Base-by-base conservation (phyloP, 2,329 filamentous ascomycete species). In the Pseudodiploospora longispora region DNA sequence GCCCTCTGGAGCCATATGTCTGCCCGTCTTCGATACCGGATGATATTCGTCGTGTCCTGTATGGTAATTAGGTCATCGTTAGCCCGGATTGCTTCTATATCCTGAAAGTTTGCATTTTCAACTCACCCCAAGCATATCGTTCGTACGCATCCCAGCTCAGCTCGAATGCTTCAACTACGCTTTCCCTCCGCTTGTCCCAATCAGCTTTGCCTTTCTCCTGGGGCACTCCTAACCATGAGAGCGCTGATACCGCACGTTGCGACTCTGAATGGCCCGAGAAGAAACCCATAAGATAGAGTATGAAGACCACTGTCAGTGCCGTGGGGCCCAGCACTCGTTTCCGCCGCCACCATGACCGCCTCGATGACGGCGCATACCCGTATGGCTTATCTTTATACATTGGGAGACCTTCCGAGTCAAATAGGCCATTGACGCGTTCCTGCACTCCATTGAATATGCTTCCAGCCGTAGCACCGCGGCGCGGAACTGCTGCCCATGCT, bases 341-440 rank as follows among this genome's bases (percentile, higher is more conserved):
- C 56, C 77, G 76, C 62, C 75, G 76, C 68, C 79, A 82, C 54
- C 78, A 65, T 31, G 78, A 72, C 41, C 72, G 72, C 49, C 73
- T 71, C 53, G 76, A 72, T 48, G 78, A 78, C 31, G 74, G 68
- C 36, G 77, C 72, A 56, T 86, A 83, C 41, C 74, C 75, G 60
- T 87, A 93, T n/a, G 93, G 93, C 64, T 98, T 98, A 68, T 98
- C 93, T 68, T 98, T 98, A 71, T 98, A 98, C 85, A 97, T 90
- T 38, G 93, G 93, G 50, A 98, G 70, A 46, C 54, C 63, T 31
- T 68, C 57, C 50, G 63, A 64, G 33, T 82, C 78, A 50, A 90
- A 82, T 48, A 89, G 74, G 47, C 72, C 74, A 41, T 76, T 76
- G 32, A 87, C 70, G 49, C 76, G 79, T 54, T 77, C 76, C 40